Base-by-base conservation (phyloP, 1,284 basidiomycete species). In the Ceratobasidium sp. region DNA sequence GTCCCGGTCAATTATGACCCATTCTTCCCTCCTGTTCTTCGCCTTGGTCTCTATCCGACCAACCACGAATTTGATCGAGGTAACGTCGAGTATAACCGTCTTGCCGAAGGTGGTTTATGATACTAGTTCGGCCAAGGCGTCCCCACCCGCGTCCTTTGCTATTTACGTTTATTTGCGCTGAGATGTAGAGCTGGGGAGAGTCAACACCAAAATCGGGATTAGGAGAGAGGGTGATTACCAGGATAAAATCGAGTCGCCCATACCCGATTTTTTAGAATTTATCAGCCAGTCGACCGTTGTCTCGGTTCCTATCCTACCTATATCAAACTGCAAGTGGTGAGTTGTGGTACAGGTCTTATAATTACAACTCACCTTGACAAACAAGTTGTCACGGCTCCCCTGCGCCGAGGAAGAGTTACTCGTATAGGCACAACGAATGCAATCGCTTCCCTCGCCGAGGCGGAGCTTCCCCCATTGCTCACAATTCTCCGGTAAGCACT, bases 261-360 rank as follows among this genome's bases (percentile, higher is more conserved):
- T 76, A 78, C 58, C 75, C 76, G 1, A 34, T 71, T 32, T 71
- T 26, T 1, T 30, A 41, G 12, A 65, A 65, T 39, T 55, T 71
- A 4, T 43, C 72, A 16, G 76, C 69, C 21, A 39, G 34, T 23
- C 6, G 18, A 55, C n/a, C n/a, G n/a, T n/a, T n/a, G n/a, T n/a
- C n/a, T n/a, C n/a, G n/a, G n/a, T n/a, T n/a, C n/a, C n/a, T 75
- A 70, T 79, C 70, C 65, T 71, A 72, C 81, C 79, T 23, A 79
- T 76, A 36, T 76, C 60, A n/a, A 77, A 72, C 30, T 78, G 72
- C 67, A 81, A 81, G 80, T 14, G 14, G n/a, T n/a, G n/a, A n/a
- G n/a, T n/a, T 39, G 36, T 39, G 14, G 36, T 39, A 78, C 32
- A 50, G n/a, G 5, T 14, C 14, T 39, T 39, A 14, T 6, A 39